Evolutionary conservation across 139 green algal species (phyloP).

Genomic region (Ettlia oleoabundans): DNA sequence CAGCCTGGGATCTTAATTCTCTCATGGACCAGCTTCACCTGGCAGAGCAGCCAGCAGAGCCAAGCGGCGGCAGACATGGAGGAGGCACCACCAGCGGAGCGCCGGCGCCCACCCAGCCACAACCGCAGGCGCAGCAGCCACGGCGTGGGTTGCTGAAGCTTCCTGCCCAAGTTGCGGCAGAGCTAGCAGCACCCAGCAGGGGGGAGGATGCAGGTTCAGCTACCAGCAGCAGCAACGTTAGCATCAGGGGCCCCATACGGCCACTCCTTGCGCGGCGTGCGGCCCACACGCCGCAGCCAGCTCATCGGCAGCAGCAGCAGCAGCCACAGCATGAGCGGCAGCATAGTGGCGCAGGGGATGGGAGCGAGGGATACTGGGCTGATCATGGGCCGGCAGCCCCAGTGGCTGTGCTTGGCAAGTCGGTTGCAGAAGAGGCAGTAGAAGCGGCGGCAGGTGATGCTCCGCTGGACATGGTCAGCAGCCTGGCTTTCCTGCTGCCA

Average conservation of each 20-base stretch:
- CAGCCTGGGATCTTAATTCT: conserved; percentile 20
- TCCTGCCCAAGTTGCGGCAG: not conserved
- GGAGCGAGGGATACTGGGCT: not conserved
- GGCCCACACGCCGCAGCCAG: too few relatives aligned
- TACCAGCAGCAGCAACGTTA: not conserved
- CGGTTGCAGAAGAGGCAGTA: conserved; percentile 10
- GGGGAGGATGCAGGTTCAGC: not conserved
- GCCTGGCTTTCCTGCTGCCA: conserved; percentile 12
- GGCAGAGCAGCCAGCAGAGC: conserved; percentile 16
- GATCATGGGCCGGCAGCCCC: not conserved
- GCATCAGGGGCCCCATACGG: not conserved
- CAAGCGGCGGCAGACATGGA: not conserved
- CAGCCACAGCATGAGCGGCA: not conserved
- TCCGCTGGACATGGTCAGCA: conserved; percentile 15
- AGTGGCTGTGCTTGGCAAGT: not conserved
- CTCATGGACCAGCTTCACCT: conserved; percentile 30
- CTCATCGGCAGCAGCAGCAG: not conserved
- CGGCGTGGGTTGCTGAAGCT: conserved; percentile 13
- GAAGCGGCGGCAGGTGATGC: not conserved
- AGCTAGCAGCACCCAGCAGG: not conserved
- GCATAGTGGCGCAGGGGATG: not conserved
- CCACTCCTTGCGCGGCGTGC: not conserved
- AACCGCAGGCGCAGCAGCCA: not conserved
- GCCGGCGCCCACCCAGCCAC: not conserved
- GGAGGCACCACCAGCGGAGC: not conserved